Conservation (phyloP, 495 filamentous ascomycete species). For the Xylaria longipes region DNA sequence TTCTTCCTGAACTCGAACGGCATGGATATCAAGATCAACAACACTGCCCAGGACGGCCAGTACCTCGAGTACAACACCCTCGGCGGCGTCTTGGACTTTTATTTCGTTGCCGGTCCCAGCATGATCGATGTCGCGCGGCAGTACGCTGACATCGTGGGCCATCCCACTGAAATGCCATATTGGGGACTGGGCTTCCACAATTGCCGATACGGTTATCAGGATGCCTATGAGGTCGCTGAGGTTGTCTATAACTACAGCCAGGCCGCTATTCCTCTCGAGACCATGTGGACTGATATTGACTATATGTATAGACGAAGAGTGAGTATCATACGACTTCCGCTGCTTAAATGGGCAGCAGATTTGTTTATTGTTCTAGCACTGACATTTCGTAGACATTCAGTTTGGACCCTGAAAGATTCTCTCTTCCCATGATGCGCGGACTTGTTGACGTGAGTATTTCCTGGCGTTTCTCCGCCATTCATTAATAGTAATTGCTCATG, state of each 20-base stretch:
- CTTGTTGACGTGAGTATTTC: constrained; percentile 56
- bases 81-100: constrained; percentile 83
- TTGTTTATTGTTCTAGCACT: background rate
- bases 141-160: constrained; percentile 73
- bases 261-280: constrained; percentile 81
- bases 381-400: constrained; percentile 57
- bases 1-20: constrained; percentile 85
- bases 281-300: constrained; percentile 90
- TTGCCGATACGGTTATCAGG: constrained; percentile 77
- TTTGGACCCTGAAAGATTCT: constrained; percentile 75
- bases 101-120: constrained; percentile 77
- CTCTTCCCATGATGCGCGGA: constrained; percentile 69
- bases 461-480: background rate
- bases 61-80: constrained; percentile 86
- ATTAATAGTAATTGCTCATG: background rate
- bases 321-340: background rate
- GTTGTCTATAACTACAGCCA: constrained; percentile 79
- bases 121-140: constrained; percentile 75
- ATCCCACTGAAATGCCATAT: constrained; percentile 81
- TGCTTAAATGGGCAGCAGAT: background rate
- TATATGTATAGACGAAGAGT: constrained; percentile 71
- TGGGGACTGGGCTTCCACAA: constrained; percentile 87
- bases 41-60: constrained; percentile 64
- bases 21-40: constrained; percentile 86
- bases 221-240: constrained; percentile 79